phyloP scores from a whole-genome alignment of 1,284 basidiomycete genomes.

The Cutaneotrichosporon cutaneum region DNA sequence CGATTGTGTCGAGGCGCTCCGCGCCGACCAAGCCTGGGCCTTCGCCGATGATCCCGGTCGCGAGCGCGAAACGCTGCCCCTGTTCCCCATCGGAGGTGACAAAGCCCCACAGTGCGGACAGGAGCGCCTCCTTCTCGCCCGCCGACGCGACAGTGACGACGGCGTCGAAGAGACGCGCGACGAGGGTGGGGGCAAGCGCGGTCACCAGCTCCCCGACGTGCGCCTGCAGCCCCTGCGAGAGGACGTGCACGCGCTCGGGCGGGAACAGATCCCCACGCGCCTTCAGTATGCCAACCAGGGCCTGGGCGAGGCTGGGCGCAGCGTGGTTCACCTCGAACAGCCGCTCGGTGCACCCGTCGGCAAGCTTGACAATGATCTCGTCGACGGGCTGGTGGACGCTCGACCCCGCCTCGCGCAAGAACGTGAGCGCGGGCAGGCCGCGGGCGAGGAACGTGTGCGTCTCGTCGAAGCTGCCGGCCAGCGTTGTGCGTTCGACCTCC shows the following conservation, averaged over 20 bases:
- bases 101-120: slow-evolving; percentile 18
- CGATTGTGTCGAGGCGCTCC: slow-evolving; percentile 33
- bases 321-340: slow-evolving; percentile 16
- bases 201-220: slow-evolving; percentile 23
- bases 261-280: slow-evolving; percentile 23
- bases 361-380: slow-evolving; percentile 21
- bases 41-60: slow-evolving; percentile 14
- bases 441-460: slow-evolving; percentile 30
- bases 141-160: slow-evolving; percentile 10
- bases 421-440: slow-evolving; percentile 17
- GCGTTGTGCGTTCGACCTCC: slow-evolving; percentile 64
- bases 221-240: slow-evolving; percentile 25
- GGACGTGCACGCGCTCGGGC: slow-evolving; percentile 18
- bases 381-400: slow-evolving; percentile 11
- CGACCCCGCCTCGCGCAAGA: slow-evolving; percentile 6
- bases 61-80: slow-evolving; percentile 27
- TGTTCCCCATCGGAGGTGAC: slow-evolving; percentile 21
- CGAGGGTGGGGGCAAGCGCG: slow-evolving; percentile 20
- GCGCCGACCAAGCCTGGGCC: slow-evolving; percentile 21
- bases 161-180: slow-evolving; percentile 23
- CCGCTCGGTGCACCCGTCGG: slow-evolving; percentile 22
- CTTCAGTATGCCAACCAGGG: slow-evolving; percentile 25
- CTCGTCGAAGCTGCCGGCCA: slow-evolving; percentile 41
- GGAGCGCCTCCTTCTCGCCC: slow-evolving; percentile 15
- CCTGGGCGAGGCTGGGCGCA: slow-evolving; percentile 14